Evolutionary conservation across 306 rosid genomes (phyloP).

Genomic region (Dalbergia cochinchinensis): DNA sequence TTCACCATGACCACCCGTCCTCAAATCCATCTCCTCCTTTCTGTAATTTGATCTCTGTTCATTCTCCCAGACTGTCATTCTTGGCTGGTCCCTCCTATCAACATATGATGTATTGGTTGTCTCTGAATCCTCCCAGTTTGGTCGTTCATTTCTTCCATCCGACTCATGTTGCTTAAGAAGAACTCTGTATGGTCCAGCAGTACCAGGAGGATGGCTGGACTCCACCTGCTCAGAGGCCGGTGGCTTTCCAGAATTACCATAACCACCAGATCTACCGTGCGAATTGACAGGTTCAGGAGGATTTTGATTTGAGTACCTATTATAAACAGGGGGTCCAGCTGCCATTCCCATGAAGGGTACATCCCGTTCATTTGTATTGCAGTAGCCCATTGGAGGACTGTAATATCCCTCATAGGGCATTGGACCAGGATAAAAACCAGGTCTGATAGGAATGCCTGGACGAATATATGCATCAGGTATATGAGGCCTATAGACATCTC

Average conservation of each 20-base stretch:
- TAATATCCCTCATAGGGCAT: conserved; percentile 84
- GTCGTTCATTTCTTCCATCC: conserved; percentile 71
- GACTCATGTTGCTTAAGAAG: conserved; percentile 80
- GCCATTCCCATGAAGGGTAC: conserved; percentile 79
- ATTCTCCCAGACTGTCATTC: conserved; percentile 59
- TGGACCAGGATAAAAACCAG: conserved; percentile 87
- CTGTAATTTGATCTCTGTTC: conserved; percentile 65
- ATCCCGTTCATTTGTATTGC: conserved; percentile 80
- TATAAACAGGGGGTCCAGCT: conserved; percentile 69
- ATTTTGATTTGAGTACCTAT: conserved; percentile 66
- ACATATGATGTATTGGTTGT: conserved; percentile 46
- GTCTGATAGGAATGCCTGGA: conserved; percentile 85
- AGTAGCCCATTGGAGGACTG: conserved; percentile 76
- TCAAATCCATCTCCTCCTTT: conserved; percentile 59
- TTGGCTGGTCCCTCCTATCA: conserved; percentile 56
- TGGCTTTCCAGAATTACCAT: conserved; percentile 60
- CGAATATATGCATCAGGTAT: conserved; percentile 82
- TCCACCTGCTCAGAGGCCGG: conserved; percentile 66
- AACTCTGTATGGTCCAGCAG: conserved; percentile 83
- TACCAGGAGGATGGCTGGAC: conserved; percentile 66
- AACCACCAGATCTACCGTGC: conserved; percentile 70
- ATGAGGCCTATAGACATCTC: conserved; percentile 88
- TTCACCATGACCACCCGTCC: conserved; percentile 53
- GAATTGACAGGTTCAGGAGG: conserved; percentile 66
- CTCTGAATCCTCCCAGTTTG: conserved; percentile 60